A percentile compares a stretch with the other conserved stretches of the same genome.
Evolutionary conservation across 306 rosid species (phyloP).

Genomic region (Lablab purpureus): DNA sequence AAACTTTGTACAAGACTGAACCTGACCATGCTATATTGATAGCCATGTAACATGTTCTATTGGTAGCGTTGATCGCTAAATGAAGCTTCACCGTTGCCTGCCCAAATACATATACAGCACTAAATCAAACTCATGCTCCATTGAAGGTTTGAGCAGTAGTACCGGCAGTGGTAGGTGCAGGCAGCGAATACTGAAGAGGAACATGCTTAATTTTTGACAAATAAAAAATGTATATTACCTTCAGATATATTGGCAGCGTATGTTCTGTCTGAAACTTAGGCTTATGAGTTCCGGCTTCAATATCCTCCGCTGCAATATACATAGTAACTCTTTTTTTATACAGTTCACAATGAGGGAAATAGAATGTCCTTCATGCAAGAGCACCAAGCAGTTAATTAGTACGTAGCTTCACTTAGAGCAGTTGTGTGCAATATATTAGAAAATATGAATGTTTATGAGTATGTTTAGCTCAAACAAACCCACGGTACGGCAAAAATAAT

Average conservation of each 20-base stretch:
- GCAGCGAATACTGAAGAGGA: slow-evolving; percentile 20
- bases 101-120: slow-evolving; percentile 69
- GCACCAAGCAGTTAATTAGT: slow-evolving; percentile 21
- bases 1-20: slow-evolving; percentile 90
- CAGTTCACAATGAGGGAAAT: not conserved
- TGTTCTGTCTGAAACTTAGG: slow-evolving; percentile 82
- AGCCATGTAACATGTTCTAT: slow-evolving; percentile 68
- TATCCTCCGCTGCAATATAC: slow-evolving; percentile 84
- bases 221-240: slow-evolving; percentile 61
- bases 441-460: slow-evolving; percentile 15
- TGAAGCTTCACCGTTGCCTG: slow-evolving; percentile 75
- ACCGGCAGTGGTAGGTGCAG: slow-evolving; percentile 46
- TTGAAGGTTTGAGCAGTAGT: slow-evolving; percentile 46
- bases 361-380: slow-evolving; percentile 9
- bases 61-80: slow-evolving; percentile 64
- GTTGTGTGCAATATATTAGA: not conserved
- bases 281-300: slow-evolving; percentile 75
- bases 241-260: slow-evolving; percentile 84
- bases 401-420: slow-evolving; percentile 6
- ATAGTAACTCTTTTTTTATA: slow-evolving; percentile 36
- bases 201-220: slow-evolving; percentile 13
- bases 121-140: slow-evolving; percentile 55
- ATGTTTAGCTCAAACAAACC: not conserved
- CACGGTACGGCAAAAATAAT: not conserved
- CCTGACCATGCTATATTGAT: slow-evolving; percentile 82